Conservation (phyloP, 306 rosid species). For the Cotoneaster glaucophyllus region DNA sequence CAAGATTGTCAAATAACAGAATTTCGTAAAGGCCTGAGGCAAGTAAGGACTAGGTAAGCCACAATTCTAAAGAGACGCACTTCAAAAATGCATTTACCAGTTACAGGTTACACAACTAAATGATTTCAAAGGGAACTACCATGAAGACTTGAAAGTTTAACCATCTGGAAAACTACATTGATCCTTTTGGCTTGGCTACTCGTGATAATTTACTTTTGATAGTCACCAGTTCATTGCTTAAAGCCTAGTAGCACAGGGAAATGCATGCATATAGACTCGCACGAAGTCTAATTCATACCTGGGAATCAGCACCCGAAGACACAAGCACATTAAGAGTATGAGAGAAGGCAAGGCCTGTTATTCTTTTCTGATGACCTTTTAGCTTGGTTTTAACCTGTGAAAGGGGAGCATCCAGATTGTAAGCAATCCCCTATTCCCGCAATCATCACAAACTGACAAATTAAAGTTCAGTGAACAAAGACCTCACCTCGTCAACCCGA, state of each 20-base stretch:
- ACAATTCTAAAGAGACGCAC: not conserved
- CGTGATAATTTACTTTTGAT: not conserved
- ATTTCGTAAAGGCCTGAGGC: not conserved
- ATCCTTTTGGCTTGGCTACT: not conserved
- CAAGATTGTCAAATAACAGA: not conserved
- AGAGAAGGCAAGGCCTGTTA: conserved; percentile 97
- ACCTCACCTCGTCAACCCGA: conserved; percentile 98
- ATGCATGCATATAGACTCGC: not conserved
- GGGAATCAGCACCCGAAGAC: conserved; percentile 99
- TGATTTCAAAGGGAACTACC: not conserved
- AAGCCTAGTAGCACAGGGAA: not conserved
- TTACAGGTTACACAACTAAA: not conserved
- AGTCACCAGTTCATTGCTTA: conserved; percentile 2
- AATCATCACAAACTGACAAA: conserved; percentile 5
- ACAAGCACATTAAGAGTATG: conserved; percentile 81
- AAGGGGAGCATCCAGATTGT: conserved; percentile 11
- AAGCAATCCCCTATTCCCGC: not conserved
- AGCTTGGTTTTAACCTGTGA: conserved; percentile 85
- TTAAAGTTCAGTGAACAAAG: conserved; percentile 14
- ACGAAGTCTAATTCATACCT: conserved; percentile 46
- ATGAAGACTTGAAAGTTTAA: not conserved
- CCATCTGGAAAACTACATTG: not conserved
- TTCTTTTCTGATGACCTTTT: conserved; percentile 98
- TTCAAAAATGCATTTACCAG: not conserved
- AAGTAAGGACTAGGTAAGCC: not conserved